Base-by-base conservation (phyloP, 2,329 filamentous ascomycete species). In the Daldinia sp. region DNA sequence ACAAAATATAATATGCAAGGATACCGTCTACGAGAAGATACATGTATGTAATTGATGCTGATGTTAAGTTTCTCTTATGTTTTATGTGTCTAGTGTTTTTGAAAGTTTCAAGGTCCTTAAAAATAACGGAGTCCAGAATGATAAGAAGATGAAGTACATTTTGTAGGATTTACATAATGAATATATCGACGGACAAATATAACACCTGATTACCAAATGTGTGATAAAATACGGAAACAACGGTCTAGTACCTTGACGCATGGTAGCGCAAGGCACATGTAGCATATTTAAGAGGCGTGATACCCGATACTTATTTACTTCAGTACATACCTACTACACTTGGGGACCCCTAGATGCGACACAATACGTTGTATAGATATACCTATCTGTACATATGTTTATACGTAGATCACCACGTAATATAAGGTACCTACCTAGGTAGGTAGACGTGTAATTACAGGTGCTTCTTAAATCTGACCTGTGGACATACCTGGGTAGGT, bases 161-260 rank as follows among this genome's bases (percentile, higher is more conserved):
- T n/a, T n/a, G 29, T 15, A 15, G 32, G 17, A 48, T 32, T 15
- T 23, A 39, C 10, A 3, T 10, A 39, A 13, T 48, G 11, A 17
- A 29, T 30, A 4, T 30, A 49, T 3, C 5, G 6, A 23, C 47
- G 43, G 43, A 29, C 27, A 32, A 32, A 8, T 50, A 4, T 50
- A 50, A 32, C 34, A 35, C 47, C 47, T 50, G 15, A 32, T 49
- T 19, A 25, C 30, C 54, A 7, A 49, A 41, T 43, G 15, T 53
- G 39, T 30, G 15, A 41, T 60, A 47, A 41, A 17, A 34, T 32
- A 45, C 47, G 55, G 60, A 51, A 61, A 61, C 57, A 56, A 55
- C 51, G 37, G 55, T 56, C n/a, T n/a, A 19, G 29, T 37, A 17
- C 45, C 58, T 51, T 11, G 21, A 29, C 21, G 27, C n/a, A 37